A percentile compares a stretch with the other conserved stretches of the same genome.
Evolutionary conservation across 2,329 filamentous ascomycete genomes (phyloP).

Genomic region (Aspergillus sp.): DNA sequence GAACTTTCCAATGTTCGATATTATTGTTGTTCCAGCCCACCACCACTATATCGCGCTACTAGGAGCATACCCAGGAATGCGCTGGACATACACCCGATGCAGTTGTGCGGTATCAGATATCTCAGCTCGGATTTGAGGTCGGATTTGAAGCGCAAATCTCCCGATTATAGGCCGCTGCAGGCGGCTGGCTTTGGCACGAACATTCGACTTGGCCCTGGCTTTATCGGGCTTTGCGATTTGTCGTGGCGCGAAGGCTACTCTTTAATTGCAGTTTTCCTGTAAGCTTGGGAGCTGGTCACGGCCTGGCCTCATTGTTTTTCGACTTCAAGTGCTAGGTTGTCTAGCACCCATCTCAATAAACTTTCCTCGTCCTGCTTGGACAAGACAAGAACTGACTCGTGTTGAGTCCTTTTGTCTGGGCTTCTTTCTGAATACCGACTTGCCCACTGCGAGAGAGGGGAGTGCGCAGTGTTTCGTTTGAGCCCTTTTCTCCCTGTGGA

Average conservation of each 20-base stretch:
- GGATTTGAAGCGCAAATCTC: not conserved
- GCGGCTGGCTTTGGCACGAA: not conserved
- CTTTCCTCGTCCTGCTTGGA: not conserved
- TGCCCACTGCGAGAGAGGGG: not conserved
- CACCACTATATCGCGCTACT: not conserved
- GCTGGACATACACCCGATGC: no score
- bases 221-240: not conserved
- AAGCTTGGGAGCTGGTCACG: not conserved
- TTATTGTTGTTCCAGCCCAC: not conserved
- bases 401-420: no score
- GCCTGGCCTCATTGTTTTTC: not conserved
- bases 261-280: not conserved
- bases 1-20: not conserved
- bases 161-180: no score
- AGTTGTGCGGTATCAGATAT: not conserved
- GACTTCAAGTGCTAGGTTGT: not conserved
- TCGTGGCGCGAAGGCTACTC: not conserved
- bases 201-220: not conserved
- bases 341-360: not conserved
- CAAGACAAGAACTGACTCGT: not conserved
- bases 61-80: no score
- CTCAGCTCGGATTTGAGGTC: not conserved
- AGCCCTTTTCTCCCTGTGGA: not conserved
- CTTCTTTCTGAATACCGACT: no score
- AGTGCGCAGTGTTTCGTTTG: not conserved